These are phyloP conservation scores for Colletotrichum ledebouriae DNA, from an alignment of 2,329 filamentous ascomycete genomes.

Conservation along the genomic window DNA sequence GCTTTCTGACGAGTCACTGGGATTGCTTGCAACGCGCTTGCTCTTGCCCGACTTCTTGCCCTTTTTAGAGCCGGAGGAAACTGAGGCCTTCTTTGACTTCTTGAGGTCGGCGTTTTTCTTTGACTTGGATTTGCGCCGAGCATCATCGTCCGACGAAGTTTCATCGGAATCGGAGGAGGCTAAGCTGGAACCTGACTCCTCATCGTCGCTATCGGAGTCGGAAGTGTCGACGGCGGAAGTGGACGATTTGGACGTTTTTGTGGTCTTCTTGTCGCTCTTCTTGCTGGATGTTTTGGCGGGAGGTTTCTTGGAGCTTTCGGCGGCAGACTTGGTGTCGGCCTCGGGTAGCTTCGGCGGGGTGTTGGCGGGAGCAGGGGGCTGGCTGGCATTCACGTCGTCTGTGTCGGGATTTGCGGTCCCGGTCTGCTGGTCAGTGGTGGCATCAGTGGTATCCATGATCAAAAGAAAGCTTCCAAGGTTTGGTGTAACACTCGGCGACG, in stretches of 20 bases:
- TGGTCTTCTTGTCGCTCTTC: slow-evolving; percentile 18
- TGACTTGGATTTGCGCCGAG: slow-evolving; percentile 11
- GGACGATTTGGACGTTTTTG: background rate
- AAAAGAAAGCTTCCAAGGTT: background rate
- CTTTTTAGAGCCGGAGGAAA: background rate
- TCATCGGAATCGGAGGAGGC: slow-evolving; percentile 15
- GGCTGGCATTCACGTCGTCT: slow-evolving; percentile 10
- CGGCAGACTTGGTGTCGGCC: background rate
- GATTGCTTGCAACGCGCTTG: background rate
- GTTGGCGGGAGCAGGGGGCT: slow-evolving; percentile 5
- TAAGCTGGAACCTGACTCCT: background rate
- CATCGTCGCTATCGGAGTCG: background rate
- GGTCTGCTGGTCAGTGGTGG: slow-evolving; percentile 9
- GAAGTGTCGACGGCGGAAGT: background rate
- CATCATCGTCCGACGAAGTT: background rate
- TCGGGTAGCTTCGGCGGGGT: slow-evolving; percentile 12
- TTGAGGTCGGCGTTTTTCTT: background rate
- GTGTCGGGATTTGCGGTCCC: background rate
- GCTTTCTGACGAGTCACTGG: background rate
- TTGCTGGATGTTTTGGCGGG: slow-evolving; percentile 1
- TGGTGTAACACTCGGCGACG: background rate
- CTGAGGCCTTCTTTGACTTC: slow-evolving; percentile 15
- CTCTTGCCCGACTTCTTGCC: slow-evolving; percentile 22
- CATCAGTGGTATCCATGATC: slow-evolving; percentile 6
- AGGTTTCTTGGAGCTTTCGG: slow-evolving; percentile 9